These are phyloP conservation scores for Botrytis hyacinthi DNA, from an alignment of 2,329 filamentous ascomycete species.

Conservation along the genomic window DNA sequence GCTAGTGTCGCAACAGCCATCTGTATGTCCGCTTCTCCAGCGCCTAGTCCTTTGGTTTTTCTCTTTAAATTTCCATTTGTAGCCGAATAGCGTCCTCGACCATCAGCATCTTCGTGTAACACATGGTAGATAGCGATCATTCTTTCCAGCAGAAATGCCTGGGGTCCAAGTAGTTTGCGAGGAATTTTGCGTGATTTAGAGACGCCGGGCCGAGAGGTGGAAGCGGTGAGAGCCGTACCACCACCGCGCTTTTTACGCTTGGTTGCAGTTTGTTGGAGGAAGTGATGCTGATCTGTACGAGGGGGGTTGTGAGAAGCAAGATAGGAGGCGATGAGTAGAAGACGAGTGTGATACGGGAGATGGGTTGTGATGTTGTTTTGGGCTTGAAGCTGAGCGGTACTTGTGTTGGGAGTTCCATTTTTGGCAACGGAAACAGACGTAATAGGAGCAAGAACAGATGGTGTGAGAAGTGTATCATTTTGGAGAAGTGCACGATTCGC, in stretches of 20 bases:
- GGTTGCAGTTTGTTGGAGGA: constrained; percentile 51
- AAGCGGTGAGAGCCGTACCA: constrained; percentile 43
- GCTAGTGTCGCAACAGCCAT: constrained; percentile 70
- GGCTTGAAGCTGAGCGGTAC: constrained; percentile 21
- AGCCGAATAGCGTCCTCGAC: constrained; percentile 29
- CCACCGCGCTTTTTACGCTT: constrained; percentile 44
- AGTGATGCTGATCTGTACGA: constrained; percentile 70
- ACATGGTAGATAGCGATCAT: constrained; percentile 75
- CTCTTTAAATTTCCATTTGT: constrained; percentile 12
- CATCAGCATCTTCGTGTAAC: constrained; percentile 49
- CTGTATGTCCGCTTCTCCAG: constrained; percentile 52
- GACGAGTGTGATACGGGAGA: constrained; percentile 70
- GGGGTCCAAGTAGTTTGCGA: constrained; percentile 72
- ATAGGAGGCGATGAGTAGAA: constrained; percentile 74
- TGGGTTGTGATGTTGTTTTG: constrained; percentile 48
- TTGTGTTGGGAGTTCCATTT: constrained; percentile 21
- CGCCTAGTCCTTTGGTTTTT: constrained; percentile 23
- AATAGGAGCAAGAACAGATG: constrained; percentile 52
- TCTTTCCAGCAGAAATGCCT: constrained; percentile 74
- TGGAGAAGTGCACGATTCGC: constrained; percentile 68
- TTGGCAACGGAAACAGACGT: constrained; percentile 23
- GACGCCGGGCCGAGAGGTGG: constrained; percentile 34
- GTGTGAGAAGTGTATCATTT: constrained; percentile 67
- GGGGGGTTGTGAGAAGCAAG: constrained; percentile 77
- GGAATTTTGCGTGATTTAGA: constrained; percentile 69